Evolutionary conservation across 2,329 filamentous ascomycete genomes (phyloP).

Genomic region (Thelonectria discophora): DNA sequence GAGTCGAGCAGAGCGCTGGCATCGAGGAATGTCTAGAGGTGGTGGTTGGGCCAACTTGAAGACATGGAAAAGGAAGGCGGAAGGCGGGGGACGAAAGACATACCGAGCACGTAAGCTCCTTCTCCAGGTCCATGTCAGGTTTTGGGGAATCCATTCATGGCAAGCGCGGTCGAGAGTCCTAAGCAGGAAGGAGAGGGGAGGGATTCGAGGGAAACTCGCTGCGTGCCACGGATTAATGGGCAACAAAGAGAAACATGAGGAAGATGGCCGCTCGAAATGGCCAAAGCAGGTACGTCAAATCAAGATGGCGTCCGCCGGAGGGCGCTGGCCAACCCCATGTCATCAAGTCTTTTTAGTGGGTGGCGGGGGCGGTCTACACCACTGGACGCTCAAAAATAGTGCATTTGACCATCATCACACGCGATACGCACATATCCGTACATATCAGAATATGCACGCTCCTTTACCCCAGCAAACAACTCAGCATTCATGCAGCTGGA

Average conservation of each 20-base stretch:
- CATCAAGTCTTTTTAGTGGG: conserved; percentile 29
- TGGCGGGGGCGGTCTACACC: conserved; percentile 32
- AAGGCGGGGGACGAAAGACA: conserved; percentile 28
- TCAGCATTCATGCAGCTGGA: neutral
- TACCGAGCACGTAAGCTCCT: conserved; percentile 94
- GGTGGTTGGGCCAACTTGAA: conserved; percentile 1
- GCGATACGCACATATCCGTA: conserved; percentile 20
- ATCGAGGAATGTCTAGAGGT: conserved; percentile 13
- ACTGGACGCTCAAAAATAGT: conserved; percentile 22
- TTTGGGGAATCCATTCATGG: conserved; percentile 62
- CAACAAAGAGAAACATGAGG: conserved; percentile 14
- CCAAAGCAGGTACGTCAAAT: conserved; percentile 10
- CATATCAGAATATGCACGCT: neutral
- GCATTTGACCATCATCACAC: conserved; percentile 19
- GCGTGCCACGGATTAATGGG: conserved; percentile 10
- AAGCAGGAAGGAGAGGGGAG: conserved; percentile 16
- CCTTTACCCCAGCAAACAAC: neutral
- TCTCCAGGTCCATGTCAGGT: conserved; percentile 78
- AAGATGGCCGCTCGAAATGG: neutral
- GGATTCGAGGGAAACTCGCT: conserved; percentile 20
- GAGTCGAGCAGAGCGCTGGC: neutral
- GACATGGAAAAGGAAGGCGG: conserved; percentile 11
- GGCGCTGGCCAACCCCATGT: conserved; percentile 28
- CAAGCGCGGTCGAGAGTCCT: conserved; percentile 32
- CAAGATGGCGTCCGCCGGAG: conserved; percentile 27